A percentile compares a stretch with the other conserved stretches of the same genome.
Conservation (phyloP, 2,329 filamentous ascomycete genomes). For the Exserohilum turcica region DNA sequence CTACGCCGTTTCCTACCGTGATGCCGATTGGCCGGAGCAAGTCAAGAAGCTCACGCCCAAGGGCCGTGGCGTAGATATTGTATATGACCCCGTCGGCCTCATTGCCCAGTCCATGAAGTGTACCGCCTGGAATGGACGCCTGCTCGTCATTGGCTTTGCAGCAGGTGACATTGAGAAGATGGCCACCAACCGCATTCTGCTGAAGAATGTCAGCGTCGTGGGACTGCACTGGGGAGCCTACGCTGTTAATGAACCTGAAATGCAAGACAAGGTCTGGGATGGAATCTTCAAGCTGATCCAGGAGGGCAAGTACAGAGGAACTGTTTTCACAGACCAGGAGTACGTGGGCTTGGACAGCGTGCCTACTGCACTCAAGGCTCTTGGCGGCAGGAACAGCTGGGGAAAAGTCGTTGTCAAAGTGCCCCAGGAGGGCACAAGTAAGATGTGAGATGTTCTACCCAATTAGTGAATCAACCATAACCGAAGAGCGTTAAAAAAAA, state of each 20-base stretch:
- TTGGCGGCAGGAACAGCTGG: slow-evolving; percentile 86
- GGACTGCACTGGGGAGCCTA: slow-evolving; percentile 94
- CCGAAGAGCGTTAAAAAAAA: no score
- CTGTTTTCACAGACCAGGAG: slow-evolving; percentile 78
- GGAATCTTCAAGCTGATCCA: slow-evolving; percentile 79
- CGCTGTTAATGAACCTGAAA: slow-evolving; percentile 71
- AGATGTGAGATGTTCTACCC: slow-evolving; percentile 30
- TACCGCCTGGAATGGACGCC: slow-evolving; percentile 87
- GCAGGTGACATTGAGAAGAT: slow-evolving; percentile 88
- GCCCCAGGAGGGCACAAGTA: slow-evolving; percentile 59
- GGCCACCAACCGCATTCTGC: slow-evolving; percentile 84
- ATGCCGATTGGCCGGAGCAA: slow-evolving; percentile 65
- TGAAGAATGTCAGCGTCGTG: slow-evolving; percentile 92
- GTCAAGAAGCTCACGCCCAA: slow-evolving; percentile 80
- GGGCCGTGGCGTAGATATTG: slow-evolving; percentile 80
- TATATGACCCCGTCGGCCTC: slow-evolving; percentile 92
- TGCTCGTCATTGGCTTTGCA: slow-evolving; percentile 89
- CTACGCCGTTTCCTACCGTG: slow-evolving; percentile 76
- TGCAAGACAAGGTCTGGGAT: slow-evolving; percentile 75
- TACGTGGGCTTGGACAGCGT: slow-evolving; percentile 84
- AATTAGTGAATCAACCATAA: background rate
- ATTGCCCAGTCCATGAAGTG: slow-evolving; percentile 89
- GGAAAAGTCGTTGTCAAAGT: slow-evolving; percentile 94
- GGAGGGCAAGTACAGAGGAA: slow-evolving; percentile 78
- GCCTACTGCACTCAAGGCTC: slow-evolving; percentile 73